Evolutionary conservation across 352 stramenopile species (phyloP).

Genomic region (Pythium aphanidermatum): DNA sequence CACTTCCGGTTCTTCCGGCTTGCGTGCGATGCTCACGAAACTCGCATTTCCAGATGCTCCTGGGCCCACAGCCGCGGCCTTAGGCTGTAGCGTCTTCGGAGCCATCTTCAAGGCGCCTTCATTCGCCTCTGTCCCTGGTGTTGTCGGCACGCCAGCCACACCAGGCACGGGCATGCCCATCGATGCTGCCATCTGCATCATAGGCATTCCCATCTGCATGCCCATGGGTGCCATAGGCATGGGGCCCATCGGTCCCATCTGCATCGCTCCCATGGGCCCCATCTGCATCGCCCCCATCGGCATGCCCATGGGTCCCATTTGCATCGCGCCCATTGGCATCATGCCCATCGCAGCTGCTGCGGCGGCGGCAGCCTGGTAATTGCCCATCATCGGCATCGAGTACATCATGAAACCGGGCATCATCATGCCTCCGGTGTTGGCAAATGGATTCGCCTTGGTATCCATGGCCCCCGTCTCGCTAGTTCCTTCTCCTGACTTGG

Average conservation of each 20-base stretch:
- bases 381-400: conserved; percentile 70
- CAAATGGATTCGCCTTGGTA: conserved; percentile 5
- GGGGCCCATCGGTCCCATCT: conserved; percentile 16
- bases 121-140: conserved; percentile 24
- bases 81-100: conserved; percentile 36
- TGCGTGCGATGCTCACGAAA: conserved; percentile 77
- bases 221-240: too few relatives aligned
- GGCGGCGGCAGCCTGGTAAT: conserved; percentile 21
- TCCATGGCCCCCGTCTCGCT: not conserved
- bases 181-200: conserved; percentile 19
- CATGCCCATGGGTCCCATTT: conserved; percentile 41
- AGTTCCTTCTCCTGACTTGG: conserved; percentile 6
- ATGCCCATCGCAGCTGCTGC: conserved; percentile 29
- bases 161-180: conserved; percentile 34
- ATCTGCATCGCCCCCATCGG: conserved; percentile 20
- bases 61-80: conserved; percentile 21
- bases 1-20: conserved; percentile 72
- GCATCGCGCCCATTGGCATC: conserved; percentile 45
- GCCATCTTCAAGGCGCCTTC: conserved; percentile 22
- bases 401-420: conserved; percentile 85
- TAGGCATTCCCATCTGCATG: conserved; percentile 4
- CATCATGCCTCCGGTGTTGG: conserved; percentile 43
- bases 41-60: conserved; percentile 18
- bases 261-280: conserved; percentile 15
- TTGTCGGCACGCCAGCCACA: not conserved